A percentile compares a stretch with the other conserved stretches of the same genome.
Conservation (phyloP, 768 basidiomycete species). For the Trametopsis cervina region DNA sequence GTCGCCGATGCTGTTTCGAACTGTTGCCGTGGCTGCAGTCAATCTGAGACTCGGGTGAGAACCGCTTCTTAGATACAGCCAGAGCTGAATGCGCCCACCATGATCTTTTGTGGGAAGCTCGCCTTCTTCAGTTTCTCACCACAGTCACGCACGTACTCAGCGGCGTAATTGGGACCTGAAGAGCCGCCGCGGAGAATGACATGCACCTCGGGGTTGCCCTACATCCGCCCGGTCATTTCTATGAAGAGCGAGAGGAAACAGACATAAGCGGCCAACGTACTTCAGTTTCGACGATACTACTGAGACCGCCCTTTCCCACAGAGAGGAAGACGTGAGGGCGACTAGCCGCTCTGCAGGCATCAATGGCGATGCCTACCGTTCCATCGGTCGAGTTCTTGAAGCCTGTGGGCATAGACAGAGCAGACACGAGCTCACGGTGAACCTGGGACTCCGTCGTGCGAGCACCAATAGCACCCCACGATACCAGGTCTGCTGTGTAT, state of each 20-base stretch:
- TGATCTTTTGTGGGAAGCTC: slow-evolving; percentile 70
- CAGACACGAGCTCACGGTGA: slow-evolving; percentile 82
- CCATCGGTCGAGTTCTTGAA: slow-evolving; percentile 99
- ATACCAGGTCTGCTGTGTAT: slow-evolving; percentile 88
- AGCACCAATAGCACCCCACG: slow-evolving; percentile 96
- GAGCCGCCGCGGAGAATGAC: slow-evolving; percentile 90
- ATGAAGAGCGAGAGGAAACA: background rate
- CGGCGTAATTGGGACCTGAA: slow-evolving; percentile 83
- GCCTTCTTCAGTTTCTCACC: slow-evolving; percentile 74
- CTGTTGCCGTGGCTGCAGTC: slow-evolving; percentile 98
- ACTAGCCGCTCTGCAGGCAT: slow-evolving; percentile 90
- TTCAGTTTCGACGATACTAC: slow-evolving; percentile 92
- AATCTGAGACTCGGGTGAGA: slow-evolving; percentile 42
- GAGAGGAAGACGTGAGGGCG: slow-evolving; percentile 92
- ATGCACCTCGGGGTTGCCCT: slow-evolving; percentile 91
- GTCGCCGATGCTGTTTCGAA: slow-evolving; percentile 83
- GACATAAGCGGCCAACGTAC: slow-evolving; percentile 32
- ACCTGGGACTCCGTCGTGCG: slow-evolving; percentile 92
- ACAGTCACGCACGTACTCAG: slow-evolving; percentile 72
- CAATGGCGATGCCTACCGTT: slow-evolving; percentile 82
- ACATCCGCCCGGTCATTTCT: background rate
- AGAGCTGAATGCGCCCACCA: slow-evolving; percentile 50
- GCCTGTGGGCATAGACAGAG: slow-evolving; percentile 91
- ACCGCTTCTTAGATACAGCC: background rate
- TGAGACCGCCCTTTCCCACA: slow-evolving; percentile 94